Conservation (phyloP, 2,329 filamentous ascomycete genomes). For the Phoma sp. region DNA sequence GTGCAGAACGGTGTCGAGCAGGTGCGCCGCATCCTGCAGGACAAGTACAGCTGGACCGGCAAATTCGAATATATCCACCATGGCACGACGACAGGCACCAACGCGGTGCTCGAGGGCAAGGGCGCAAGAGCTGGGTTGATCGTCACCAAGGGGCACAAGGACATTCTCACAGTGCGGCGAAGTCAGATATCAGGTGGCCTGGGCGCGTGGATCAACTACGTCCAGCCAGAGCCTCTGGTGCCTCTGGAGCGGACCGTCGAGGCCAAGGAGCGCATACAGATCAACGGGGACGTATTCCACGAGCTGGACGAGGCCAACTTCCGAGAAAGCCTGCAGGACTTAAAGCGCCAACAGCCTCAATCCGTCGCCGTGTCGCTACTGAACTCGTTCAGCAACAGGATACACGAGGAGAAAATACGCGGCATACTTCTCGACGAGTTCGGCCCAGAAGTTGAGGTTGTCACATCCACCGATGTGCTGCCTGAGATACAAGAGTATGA, state of each 20-base stretch:
- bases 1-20: constrained; percentile 55
- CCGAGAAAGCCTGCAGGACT: constrained; percentile 45
- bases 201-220: constrained; percentile 57
- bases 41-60: constrained; percentile 51
- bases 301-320: constrained; percentile 51
- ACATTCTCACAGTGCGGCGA: constrained; percentile 54
- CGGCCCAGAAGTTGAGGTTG: constrained; percentile 51
- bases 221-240: constrained; percentile 56
- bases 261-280: constrained; percentile 53
- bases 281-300: constrained; percentile 50
- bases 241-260: constrained; percentile 57
- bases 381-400: constrained; percentile 55
- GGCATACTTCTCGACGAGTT: constrained; percentile 52
- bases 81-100: constrained; percentile 58
- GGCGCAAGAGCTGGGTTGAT: constrained; percentile 56
- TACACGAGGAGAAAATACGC: constrained; percentile 51
- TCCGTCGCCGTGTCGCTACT: constrained; percentile 56
- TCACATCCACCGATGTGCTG: constrained; percentile 55
- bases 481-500: constrained; percentile 58
- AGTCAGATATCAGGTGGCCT: constrained; percentile 60
- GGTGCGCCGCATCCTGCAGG: constrained; percentile 48
- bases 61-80: constrained; percentile 58
- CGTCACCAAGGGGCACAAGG: constrained; percentile 58
- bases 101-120: constrained; percentile 58
- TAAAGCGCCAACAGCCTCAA: constrained; percentile 51